Evolutionary conservation across 2,329 filamentous ascomycete genomes (phyloP), one percentile per base, ranked within the genome.

Genomic region (Calycina herbarum): DNA sequence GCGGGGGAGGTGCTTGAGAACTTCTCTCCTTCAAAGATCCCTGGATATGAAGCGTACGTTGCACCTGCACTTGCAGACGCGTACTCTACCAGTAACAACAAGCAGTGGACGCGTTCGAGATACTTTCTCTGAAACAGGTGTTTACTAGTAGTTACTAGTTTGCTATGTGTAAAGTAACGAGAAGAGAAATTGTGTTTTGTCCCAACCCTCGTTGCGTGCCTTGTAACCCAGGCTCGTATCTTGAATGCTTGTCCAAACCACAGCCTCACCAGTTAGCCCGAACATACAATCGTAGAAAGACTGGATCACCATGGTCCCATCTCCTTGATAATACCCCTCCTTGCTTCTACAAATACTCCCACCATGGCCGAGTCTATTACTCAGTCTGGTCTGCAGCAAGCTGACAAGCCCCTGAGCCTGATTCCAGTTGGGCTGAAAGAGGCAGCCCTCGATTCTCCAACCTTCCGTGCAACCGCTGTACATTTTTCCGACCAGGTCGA

Each of bases 401-500:
- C 69, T 31, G 68, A 65, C 24, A 69, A 65, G 61, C 68, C 73
- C 3, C 62, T 76, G 61, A 75, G 68, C 59, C 69, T 76, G 60
- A 74, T 77, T 58, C 93, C 95, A 57, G 94, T 98, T 42, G 89
- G 89, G 6, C 85, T 98, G 72, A 95, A 94, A 80, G 95, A 99
- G 85, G 95, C 95, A 61, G 91, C 93, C 24, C 90, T 98, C 80
- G 95, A 99, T 79, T 97, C 94, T 48, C 95, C 95, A 31, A 96
- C 94, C 42, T 98, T 98, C 78, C 92, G 95, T 70, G 92, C 94
- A 58, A 92, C 92, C 27, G 87, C 92, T 54, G 81, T 90, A 58
- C 93, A 97, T 80, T 97, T 97, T 76, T 85, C 88, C 69, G 95
- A 98, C 70, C 94, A 99, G 80, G 87, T 97, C 73, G 95, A 98